Percentiles rank a stretch among this genome's conserved stretches.
Conservation (phyloP, 306 rosid genomes). For the Fragaria vesca region DNA sequence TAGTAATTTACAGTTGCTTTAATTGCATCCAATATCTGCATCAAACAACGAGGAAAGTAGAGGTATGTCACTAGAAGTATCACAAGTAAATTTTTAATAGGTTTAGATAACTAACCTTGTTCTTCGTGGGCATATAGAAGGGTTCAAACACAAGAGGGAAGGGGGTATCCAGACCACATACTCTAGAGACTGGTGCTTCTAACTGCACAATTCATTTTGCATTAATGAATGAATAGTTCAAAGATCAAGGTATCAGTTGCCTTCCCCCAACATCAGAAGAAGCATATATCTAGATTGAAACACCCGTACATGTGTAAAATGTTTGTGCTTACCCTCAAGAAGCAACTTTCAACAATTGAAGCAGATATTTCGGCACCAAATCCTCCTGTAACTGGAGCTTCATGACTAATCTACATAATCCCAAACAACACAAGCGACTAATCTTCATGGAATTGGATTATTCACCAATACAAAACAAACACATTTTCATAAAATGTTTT, state of each 20-base stretch:
- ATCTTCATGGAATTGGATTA: not conserved
- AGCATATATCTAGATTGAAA: not conserved
- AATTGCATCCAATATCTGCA: slow-evolving; percentile 96
- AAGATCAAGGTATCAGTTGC: slow-evolving; percentile 12
- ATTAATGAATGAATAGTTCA: not conserved
- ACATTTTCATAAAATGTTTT: not conserved
- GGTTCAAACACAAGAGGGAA: slow-evolving; percentile 98
- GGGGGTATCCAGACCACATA: slow-evolving; percentile 94
- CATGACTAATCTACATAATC: slow-evolving; percentile 80
- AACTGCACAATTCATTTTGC: slow-evolving; percentile 37
- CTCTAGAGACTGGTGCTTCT: slow-evolving; percentile 91
- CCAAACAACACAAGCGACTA: too few species aligned
- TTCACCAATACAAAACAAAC: slow-evolving; percentile 17
- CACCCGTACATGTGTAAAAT: not conserved
- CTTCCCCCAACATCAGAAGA: not conserved
- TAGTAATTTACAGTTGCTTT: slow-evolving; percentile 76
- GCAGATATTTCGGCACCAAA: slow-evolving; percentile 98
- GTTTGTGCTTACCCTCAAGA: slow-evolving; percentile 64
- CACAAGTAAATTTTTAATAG: not conserved
- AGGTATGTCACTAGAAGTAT: not conserved
- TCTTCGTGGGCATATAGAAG: slow-evolving; percentile 91
- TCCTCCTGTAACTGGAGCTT: slow-evolving; percentile 95
- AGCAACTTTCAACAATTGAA: slow-evolving; percentile 87
- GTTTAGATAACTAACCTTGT: slow-evolving; percentile 52
- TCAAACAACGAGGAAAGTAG: slow-evolving; percentile 3